Evolutionary conservation across 192 early-diverging fungal species (phyloP), one percentile per base, ranked within the genome.

Genomic region (Coemansia reversa): DNA sequence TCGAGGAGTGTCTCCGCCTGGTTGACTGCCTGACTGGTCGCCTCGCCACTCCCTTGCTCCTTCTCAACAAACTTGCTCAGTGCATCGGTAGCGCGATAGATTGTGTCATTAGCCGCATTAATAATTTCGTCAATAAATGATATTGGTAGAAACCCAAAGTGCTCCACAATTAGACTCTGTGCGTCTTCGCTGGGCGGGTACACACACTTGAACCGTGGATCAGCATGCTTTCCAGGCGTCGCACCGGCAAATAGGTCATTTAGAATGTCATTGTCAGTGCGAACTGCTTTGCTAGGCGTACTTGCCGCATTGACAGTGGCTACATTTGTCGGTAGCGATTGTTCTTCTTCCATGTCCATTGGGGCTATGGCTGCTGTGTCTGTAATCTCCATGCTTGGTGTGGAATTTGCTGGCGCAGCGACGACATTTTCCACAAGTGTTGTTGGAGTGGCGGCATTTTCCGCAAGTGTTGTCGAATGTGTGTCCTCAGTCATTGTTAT

Each of bases 71-170:
- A 91, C 49, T 84, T 81, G 70, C 89, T 84, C 33, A 92, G 79
- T 18, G 84, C 85, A 51, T 84, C 82, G 1, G 90, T 87, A 0
- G 89, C 89, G 29, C 87, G 79, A 58, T 92, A 91, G 12, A 92
- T 74, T 45, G 89, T 75, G 45, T 87, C 85, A 70, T 92, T 93
- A 50, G 90, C 85, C 3, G 87, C 80, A 63, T 92, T 89, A 74
- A 92, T 86, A 25, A 91, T 83, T 54, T 93, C 90, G 82, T 93
- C 91, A 47, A 95, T 84, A 60, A 92, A 90, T 9, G 88, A 83
- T n/a, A 91, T 70, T 1, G 92, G 91, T 14, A 86, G 72, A 64
- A 92, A 93, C 22, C 91, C 91, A 76, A 93, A 88, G 66, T 92
- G 90, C 73, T 93, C 90, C 30, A 86, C 88, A 51, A 90, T 57